These are phyloP conservation scores for Botrytis elliptica DNA, from an alignment of 2,329 filamentous ascomycete species.

Conservation along the genomic window DNA sequence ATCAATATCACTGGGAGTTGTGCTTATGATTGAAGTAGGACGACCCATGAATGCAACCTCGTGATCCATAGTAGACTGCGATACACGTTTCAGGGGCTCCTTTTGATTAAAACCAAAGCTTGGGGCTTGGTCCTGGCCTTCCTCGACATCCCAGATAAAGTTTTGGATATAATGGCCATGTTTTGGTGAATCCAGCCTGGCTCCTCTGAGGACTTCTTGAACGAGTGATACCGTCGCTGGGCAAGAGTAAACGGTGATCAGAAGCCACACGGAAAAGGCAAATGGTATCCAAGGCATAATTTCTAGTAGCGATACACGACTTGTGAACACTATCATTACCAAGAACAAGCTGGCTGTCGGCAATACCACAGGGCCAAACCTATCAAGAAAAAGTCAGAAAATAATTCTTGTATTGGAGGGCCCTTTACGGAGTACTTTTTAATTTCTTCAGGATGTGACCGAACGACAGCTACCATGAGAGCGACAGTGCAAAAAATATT, in stretches of 20 bases:
- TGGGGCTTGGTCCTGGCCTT: neutral
- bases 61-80: neutral
- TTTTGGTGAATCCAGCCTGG: neutral
- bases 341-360: neutral
- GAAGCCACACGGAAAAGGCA: slow-evolving; percentile 21
- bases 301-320: slow-evolving; percentile 13
- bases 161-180: neutral
- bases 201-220: neutral
- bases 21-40: slow-evolving; percentile 2
- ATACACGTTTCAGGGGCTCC: too few species aligned
- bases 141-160: slow-evolving; percentile 1
- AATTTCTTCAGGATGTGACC: slow-evolving; percentile 20
- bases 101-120: neutral
- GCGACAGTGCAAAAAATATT: slow-evolving; percentile 18
- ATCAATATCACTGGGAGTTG: slow-evolving; percentile 3
- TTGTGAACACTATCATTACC: slow-evolving; percentile 16
- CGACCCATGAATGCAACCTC: slow-evolving; percentile 13
- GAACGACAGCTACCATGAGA: slow-evolving; percentile 14
- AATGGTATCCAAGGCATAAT: slow-evolving; percentile 25
- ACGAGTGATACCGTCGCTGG: slow-evolving; percentile 14
- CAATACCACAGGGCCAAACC: neutral
- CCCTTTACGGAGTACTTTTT: slow-evolving; percentile 20
- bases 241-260: slow-evolving; percentile 24
- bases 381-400: slow-evolving; percentile 11
- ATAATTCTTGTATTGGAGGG: neutral